Base-by-base conservation (phyloP, 768 basidiomycete genomes). In the Leccinum disarticulatum region DNA sequence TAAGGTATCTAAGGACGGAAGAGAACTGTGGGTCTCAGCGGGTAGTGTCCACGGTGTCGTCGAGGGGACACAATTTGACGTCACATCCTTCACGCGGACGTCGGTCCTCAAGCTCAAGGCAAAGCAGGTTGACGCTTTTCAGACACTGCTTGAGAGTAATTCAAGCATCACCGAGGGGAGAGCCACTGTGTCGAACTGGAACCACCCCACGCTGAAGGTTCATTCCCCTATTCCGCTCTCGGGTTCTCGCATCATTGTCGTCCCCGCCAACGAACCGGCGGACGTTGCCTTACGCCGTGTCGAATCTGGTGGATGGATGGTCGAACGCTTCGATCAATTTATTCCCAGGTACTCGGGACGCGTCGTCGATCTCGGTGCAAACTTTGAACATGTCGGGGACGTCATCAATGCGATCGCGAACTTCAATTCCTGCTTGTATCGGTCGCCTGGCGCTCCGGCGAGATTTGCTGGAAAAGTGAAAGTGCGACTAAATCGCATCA, bases 391-490 rank as follows among this genome's bases (percentile, higher is more conserved):
- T 19, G 35, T 58, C 27, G 2, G 1, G 14, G 35, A 52, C 22
- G 47, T 63, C 33, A 56, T 68, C 11, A 58, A 68, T 31, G 22
- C 54, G 1, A 51, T 68, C 36, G 59, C 64, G 4, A 66, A 66
- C 36, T 68, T 68, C 57, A 63, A 68, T 3, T 63, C 54, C 6
- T 68, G 61, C 47, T 52, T 68, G 31, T 63, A 66, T 53, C 66
- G 67, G 38, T 57, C 52, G 10, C 61, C 55, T 13, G n/a, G 59
- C 25, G 60, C 50, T 8, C 47, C 59, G 11, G 30, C 58, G 28
- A 38, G 33, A 14, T 66, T 64, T 27, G 1, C 57, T 19, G 64
- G 59, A 4, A 63, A 62, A 49, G 61, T 69, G 17, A 50, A 54
- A 14, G 52, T 53, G n/a, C 62, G 52, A 17, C 33, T 68, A 48